These are phyloP conservation scores for Aspergillus haitiensis DNA, from an alignment of 495 filamentous ascomycete genomes.

Conservation along the genomic window DNA sequence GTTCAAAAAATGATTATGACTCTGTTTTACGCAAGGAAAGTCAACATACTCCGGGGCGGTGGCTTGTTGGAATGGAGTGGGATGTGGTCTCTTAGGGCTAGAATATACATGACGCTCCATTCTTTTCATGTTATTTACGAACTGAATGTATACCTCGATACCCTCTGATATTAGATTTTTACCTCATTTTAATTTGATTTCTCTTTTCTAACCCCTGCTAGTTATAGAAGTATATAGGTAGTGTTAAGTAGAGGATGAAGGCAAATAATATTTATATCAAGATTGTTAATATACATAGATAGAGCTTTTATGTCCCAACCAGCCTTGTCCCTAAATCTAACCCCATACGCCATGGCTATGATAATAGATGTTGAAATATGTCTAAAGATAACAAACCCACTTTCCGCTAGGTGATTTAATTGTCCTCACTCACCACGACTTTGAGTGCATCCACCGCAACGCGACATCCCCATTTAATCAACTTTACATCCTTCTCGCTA, in stretches of 20 bases:
- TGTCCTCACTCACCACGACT: constrained; percentile 38
- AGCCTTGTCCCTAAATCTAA: too few species aligned
- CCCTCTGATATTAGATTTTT: not conserved
- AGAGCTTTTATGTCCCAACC: not conserved
- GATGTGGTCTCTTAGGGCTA: constrained; percentile 27
- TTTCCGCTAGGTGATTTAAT: not conserved
- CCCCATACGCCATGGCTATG: not conserved
- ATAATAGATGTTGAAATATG: not conserved
- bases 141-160: not conserved
- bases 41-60: constrained; percentile 15
- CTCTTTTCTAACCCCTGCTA: too few species aligned
- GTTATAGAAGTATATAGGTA: too few species aligned
- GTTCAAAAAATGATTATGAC: not conserved
- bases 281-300: too few species aligned
- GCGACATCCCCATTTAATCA: constrained; percentile 70
- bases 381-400: too few species aligned
- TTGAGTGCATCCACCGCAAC: constrained; percentile 60
- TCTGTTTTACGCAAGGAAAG: constrained; percentile 3
- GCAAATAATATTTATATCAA: not conserved
- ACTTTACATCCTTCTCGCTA: constrained; percentile 55
- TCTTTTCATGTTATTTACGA: not conserved
- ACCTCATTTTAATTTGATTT: too few species aligned
- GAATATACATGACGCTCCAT: not conserved
- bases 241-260: not conserved
- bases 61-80: constrained; percentile 48